These are phyloP conservation scores for Monosporascus sp. DNA, from an alignment of 2,329 filamentous ascomycete genomes.

Conservation along the genomic window DNA sequence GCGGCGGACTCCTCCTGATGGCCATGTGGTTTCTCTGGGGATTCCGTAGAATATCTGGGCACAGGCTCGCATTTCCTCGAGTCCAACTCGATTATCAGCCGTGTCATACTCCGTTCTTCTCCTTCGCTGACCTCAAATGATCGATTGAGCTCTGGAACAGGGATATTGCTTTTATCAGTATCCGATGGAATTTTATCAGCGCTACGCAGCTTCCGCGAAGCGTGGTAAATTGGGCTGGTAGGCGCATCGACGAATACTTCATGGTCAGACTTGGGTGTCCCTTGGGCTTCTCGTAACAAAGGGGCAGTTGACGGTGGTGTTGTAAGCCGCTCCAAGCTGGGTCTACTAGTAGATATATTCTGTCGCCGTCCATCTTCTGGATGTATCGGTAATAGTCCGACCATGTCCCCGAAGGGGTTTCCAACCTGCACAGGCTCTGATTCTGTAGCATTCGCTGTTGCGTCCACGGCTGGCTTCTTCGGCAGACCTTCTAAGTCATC, in stretches of 20 bases:
- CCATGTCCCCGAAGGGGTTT: background rate
- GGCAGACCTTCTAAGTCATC: background rate
- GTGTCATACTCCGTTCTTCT: conserved; percentile 43
- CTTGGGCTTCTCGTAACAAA: conserved; percentile 17
- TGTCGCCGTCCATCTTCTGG: background rate
- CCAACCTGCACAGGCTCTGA: background rate
- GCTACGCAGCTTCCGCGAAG: conserved; percentile 12
- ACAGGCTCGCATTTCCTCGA: conserved; percentile 30
- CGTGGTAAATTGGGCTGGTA: conserved; percentile 34
- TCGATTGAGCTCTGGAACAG: conserved; percentile 12
- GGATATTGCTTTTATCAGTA: background rate
- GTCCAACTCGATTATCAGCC: conserved; percentile 46
- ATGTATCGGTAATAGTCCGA: background rate
- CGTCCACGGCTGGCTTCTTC: background rate
- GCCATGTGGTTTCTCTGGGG: conserved; percentile 20
- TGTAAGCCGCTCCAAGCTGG: conserved; percentile 3
- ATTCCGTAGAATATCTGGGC: conserved; percentile 18
- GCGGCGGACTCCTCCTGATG: conserved; percentile 1
- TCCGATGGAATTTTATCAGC: background rate
- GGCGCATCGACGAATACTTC: conserved; percentile 47
- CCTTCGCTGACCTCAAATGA: conserved; percentile 30
- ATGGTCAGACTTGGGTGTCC: conserved; percentile 37
- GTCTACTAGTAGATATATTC: background rate
- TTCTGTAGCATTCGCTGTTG: background rate
- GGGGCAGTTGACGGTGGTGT: conserved; percentile 10